Percentiles rank a stretch among this genome's conserved stretches.
Conservation (phyloP, 495 filamentous ascomycete species). For the Trypethelium eluteriae region DNA sequence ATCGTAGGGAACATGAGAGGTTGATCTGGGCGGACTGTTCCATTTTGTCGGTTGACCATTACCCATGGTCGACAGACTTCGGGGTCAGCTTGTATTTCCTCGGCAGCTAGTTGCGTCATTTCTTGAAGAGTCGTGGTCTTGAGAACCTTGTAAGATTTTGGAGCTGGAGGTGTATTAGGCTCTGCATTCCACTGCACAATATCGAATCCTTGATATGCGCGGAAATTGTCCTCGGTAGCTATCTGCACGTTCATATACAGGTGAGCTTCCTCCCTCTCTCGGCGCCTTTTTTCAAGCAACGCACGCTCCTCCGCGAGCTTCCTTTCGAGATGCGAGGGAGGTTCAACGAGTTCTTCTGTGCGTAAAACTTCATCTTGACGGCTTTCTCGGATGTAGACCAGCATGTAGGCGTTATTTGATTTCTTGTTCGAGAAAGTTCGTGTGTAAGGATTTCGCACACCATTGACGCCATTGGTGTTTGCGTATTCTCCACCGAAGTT, state of each 20-base stretch:
- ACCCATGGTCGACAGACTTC: slow-evolving; percentile 75
- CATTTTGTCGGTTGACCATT: slow-evolving; percentile 98
- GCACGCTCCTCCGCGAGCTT: slow-evolving; percentile 75
- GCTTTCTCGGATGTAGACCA: slow-evolving; percentile 91
- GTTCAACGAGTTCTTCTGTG: slow-evolving; percentile 63
- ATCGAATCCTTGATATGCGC: slow-evolving; percentile 74
- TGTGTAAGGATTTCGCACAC: slow-evolving; percentile 59
- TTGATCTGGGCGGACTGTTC: slow-evolving; percentile 83
- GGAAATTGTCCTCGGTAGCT: slow-evolving; percentile 71
- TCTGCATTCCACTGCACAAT: slow-evolving; percentile 61
- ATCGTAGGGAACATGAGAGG: slow-evolving; percentile 69
- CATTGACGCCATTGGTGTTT: slow-evolving; percentile 48
- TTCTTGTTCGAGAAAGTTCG: slow-evolving; percentile 58
- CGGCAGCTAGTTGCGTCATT: slow-evolving; percentile 58
- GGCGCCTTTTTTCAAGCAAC: slow-evolving; percentile 60
- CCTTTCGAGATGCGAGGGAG: slow-evolving; percentile 71
- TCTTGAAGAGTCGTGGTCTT: slow-evolving; percentile 66
- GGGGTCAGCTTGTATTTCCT: slow-evolving; percentile 55
- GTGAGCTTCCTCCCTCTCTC: slow-evolving; percentile 89
- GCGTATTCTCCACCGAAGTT: slow-evolving; percentile 87
- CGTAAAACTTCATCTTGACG: slow-evolving; percentile 71
- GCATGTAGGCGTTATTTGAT: slow-evolving; percentile 88
- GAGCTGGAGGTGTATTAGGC: slow-evolving; percentile 46
- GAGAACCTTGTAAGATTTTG: slow-evolving; percentile 59
- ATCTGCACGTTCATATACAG: slow-evolving; percentile 78